phyloP scores from a whole-genome alignment of 305 asterid species.

The Petunia hybrid region DNA sequence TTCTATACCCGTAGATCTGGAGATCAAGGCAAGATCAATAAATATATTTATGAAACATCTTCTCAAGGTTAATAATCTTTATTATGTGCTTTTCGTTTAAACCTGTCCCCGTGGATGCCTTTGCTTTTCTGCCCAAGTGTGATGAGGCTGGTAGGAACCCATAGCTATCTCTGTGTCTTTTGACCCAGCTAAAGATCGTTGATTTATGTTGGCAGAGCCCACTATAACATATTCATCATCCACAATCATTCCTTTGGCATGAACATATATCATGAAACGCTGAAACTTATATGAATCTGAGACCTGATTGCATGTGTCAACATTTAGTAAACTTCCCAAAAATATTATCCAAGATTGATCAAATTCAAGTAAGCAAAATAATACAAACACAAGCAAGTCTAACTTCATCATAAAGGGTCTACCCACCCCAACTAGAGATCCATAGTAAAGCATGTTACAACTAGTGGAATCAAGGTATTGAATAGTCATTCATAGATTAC shows the following conservation, averaged over 20 bases:
- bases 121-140: conserved; percentile 61
- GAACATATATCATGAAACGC: conserved; percentile 96
- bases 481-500: neutral
- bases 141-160: conserved; percentile 96
- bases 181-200: conserved; percentile 94
- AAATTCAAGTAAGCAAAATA: neutral
- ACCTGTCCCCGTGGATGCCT: conserved; percentile 89
- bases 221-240: conserved; percentile 90
- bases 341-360: conserved; percentile 16
- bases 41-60: neutral
- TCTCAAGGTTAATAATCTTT: conserved; percentile 13
- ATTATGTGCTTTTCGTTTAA: conserved; percentile 25
- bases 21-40: conserved; percentile 3
- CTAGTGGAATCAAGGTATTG: conserved; percentile 1
- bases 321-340: conserved; percentile 6
- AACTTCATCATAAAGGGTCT: neutral
- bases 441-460: conserved; percentile 6
- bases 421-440: conserved; percentile 24
- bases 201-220: conserved; percentile 95
- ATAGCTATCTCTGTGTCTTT: conserved; percentile 95
- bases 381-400: conserved; percentile 16
- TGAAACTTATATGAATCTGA: conserved; percentile 72
- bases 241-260: conserved; percentile 96
- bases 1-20: conserved; percentile 88
- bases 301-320: conserved; percentile 52